Base-by-base conservation (phyloP, 257 asterid species). In the Przewalskia tangutica region DNA sequence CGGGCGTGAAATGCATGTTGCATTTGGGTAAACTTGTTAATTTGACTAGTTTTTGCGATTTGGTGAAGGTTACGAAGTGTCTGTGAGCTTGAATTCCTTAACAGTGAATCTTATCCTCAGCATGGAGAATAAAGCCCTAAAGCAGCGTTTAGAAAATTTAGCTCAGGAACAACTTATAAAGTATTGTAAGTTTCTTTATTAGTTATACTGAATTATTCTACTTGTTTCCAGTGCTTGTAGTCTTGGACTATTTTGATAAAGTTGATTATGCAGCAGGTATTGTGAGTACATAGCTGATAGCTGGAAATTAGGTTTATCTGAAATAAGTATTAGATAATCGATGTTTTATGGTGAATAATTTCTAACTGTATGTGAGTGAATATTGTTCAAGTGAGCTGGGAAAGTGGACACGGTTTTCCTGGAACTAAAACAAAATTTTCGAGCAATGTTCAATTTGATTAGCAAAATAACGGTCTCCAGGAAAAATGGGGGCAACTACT, bases 81-180 rank as follows among this genome's bases (percentile, higher is more conserved):
- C 90, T 90, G 71, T 91, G 97, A 95, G 89, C 93, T 94, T 55
- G 97, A 94, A 85, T 95, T 94, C 87, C 91, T 91, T 81, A 94
- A 94, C 97, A 92, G 92, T 92, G 87, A 89, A 86, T 88, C 91
- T 95, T 87, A 95, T 95, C 82, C 90, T 94, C 78, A 89, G 86
- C 92, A 88, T 95, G 99, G 98, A 94, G 88, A 95, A 92, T 86
- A 94, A 94, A 87, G 91, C 99, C 82, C 89, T 95, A 82, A 91
- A 94, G 90, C 97, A 95, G 81, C 96, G 98, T 1, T 80, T 94
- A 83, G 98, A 95, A 85, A 91, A 85, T 86, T 82, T 94, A 84
- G 88, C 97, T 75, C 97, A 92, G 88, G 99, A 94, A 89, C 97
- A 94, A 88, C 92, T 92, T 71, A 91, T 95, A 80, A 94, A 95